Percentiles rank a stretch among this genome's conserved stretches.
phyloP scores from a whole-genome alignment of 2,329 filamentous ascomycete genomes.

The Arthroderma sp. region DNA sequence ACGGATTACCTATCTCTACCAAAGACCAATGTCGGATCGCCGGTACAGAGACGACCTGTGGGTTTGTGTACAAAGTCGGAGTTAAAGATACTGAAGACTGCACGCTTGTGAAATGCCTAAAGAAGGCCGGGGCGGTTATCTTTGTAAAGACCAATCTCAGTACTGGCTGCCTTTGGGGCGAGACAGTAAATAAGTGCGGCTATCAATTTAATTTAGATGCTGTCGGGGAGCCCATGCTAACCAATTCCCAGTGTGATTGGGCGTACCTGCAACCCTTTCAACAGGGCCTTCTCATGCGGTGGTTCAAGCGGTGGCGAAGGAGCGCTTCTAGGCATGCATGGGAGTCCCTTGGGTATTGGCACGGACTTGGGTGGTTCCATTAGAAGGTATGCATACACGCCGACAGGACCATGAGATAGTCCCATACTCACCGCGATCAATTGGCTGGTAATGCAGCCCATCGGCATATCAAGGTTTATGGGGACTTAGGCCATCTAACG shows the following conservation, averaged over 20 bases:
- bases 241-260: conserved; percentile 23
- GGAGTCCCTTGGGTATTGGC: conserved; percentile 25
- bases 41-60: conserved; percentile 12
- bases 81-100: conserved; percentile 40
- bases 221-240: too few relatives aligned
- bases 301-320: conserved; percentile 28
- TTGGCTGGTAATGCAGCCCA: too few relatives aligned
- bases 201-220: too few relatives aligned
- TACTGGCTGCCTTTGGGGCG: conserved; percentile 32
- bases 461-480: conserved; percentile 40
- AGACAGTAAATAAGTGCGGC: conserved; percentile 24
- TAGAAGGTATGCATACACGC: conserved; percentile 2
- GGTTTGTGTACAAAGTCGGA: conserved; percentile 11
- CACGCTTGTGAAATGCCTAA: conserved; percentile 44
- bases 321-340: conserved; percentile 22
- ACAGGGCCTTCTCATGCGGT: conserved; percentile 22
- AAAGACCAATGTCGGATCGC: conserved; percentile 27
- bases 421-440: too few relatives aligned
- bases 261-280: conserved; percentile 25
- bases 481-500: conserved; percentile 42
- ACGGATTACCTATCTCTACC: conserved; percentile 17
- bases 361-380: conserved; percentile 26
- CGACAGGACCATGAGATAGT: too few relatives aligned
- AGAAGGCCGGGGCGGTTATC: conserved; percentile 37
- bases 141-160: conserved; percentile 31